phyloP scores from a whole-genome alignment of 352 stramenopile species.

The Pythium myriotylum region DNA sequence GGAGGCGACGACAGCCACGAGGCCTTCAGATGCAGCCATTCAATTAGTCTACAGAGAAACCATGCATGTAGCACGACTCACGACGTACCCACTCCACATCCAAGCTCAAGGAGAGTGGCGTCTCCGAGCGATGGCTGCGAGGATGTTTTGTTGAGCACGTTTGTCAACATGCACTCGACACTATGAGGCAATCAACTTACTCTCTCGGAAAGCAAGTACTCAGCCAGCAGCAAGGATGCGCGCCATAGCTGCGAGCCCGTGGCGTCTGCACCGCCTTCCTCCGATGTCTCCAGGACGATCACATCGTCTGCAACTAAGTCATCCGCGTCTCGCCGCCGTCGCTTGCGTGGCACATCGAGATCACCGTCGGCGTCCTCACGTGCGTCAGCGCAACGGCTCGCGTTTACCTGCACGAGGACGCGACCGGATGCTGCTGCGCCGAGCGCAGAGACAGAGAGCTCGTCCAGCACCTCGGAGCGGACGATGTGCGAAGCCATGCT shows the following conservation, averaged over 20 bases:
- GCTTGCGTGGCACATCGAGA: slow-evolving; percentile 19
- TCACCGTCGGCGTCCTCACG: slow-evolving; percentile 24
- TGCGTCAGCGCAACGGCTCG: too few species aligned
- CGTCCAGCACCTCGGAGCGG: slow-evolving; percentile 5
- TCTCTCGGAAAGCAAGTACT: slow-evolving; percentile 41
- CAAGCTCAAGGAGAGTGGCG: slow-evolving; percentile 50
- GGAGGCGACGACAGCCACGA: slow-evolving; percentile 48
- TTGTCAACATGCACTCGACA: too few species aligned
- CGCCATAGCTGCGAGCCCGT: slow-evolving; percentile 38
- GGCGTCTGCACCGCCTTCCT: not conserved
- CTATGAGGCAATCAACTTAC: too few species aligned
- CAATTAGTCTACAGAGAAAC: slow-evolving; percentile 4
- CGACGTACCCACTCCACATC: slow-evolving; percentile 55
- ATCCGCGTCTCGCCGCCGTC: not conserved
- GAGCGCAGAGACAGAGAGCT: not conserved
- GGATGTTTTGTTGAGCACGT: too few species aligned
- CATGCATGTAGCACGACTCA: too few species aligned
- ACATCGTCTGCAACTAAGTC: not conserved
- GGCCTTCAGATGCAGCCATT: slow-evolving; percentile 29
- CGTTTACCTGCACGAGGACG: too few species aligned
- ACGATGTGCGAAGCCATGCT: slow-evolving; percentile 5
- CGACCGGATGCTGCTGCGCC: too few species aligned
- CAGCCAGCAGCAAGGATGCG: slow-evolving; percentile 55
- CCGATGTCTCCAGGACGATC: slow-evolving; percentile 12
- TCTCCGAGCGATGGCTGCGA: slow-evolving; percentile 37